Evolutionary conservation across 2,329 filamentous ascomycete genomes (phyloP).

Genomic region (Nothophaeocryptopus gaeumannii): DNA sequence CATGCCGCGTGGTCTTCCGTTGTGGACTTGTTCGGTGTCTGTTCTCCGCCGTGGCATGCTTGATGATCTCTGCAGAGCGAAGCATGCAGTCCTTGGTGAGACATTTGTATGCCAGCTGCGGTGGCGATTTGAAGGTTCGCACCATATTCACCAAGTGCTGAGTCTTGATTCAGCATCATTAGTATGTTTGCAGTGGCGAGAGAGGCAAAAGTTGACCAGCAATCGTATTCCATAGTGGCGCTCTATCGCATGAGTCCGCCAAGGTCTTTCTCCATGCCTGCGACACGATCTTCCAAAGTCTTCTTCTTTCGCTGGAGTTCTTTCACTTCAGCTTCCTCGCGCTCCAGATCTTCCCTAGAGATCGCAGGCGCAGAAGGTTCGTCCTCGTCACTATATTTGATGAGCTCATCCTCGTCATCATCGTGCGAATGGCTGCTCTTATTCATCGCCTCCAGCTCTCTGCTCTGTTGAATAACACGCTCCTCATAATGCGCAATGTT

Average conservation of each 20-base stretch:
- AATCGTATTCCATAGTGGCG: too few relatives aligned
- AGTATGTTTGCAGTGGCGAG: too few relatives aligned
- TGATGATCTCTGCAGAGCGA: too few relatives aligned
- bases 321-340: slow-evolving; percentile 67
- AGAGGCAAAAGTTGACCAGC: too few relatives aligned
- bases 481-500: slow-evolving; percentile 79
- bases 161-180: too few relatives aligned
- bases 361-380: slow-evolving; percentile 42
- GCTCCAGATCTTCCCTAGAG: slow-evolving; percentile 66
- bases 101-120: too few relatives aligned
- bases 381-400: slow-evolving; percentile 50
- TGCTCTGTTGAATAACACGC: slow-evolving; percentile 72
- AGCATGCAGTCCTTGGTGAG: too few relatives aligned
- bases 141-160: too few relatives aligned
- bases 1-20: too few relatives aligned
- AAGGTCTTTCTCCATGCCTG: slow-evolving; percentile 66
- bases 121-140: too few relatives aligned
- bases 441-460: slow-evolving; percentile 71
- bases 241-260: slow-evolving; percentile 55
- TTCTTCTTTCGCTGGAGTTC: slow-evolving; percentile 64
- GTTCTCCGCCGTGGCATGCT: too few relatives aligned
- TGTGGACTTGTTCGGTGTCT: too few relatives aligned
- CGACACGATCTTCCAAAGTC: slow-evolving; percentile 61
- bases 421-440: slow-evolving; percentile 36
- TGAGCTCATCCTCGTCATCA: slow-evolving; percentile 37